These are phyloP conservation scores for Bryoglossum gracile DNA, from an alignment of 495 filamentous ascomycete genomes.

Conservation along the genomic window DNA sequence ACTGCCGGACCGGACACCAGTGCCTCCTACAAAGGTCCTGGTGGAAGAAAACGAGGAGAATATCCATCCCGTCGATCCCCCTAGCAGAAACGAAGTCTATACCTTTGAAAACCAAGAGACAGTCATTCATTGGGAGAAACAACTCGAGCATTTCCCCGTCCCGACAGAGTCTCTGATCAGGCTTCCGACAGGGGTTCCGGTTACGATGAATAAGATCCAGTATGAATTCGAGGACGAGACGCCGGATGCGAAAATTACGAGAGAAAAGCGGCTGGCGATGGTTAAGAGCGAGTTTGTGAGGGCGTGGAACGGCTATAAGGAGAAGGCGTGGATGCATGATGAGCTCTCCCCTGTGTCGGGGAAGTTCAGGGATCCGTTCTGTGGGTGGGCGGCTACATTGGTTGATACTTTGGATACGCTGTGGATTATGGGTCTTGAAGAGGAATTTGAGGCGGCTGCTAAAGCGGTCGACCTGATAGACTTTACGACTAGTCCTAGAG, in stretches of 20 bases:
- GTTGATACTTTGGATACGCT: constrained; percentile 91
- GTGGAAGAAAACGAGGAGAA: constrained; percentile 4
- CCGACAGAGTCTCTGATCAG: constrained; percentile 59
- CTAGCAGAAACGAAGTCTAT: constrained; percentile 20
- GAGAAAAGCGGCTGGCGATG: constrained; percentile 54
- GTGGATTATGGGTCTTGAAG: constrained; percentile 90
- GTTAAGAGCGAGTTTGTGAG: constrained; percentile 72
- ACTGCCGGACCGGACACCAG: constrained; percentile 36
- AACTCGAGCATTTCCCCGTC: constrained; percentile 68
- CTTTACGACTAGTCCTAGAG: constrained; percentile 67
- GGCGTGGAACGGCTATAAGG: constrained; percentile 77
- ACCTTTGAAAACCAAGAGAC: constrained; percentile 19
- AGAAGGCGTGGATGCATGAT: constrained; percentile 77
- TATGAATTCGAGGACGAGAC: constrained; percentile 59
- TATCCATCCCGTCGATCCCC: constrained; percentile 16
- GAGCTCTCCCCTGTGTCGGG: constrained; percentile 69
- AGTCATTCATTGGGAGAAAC: constrained; percentile 61
- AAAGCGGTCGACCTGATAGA: constrained; percentile 73
- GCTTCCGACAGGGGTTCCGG: constrained; percentile 64
- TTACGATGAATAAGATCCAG: constrained; percentile 70
- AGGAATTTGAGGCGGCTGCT: constrained; percentile 84
- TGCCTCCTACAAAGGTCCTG: constrained; percentile 6
- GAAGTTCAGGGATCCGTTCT: constrained; percentile 66
- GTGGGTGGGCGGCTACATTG: constrained; percentile 89
- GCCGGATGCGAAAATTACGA: constrained; percentile 48